A percentile compares a stretch with the other conserved stretches of the same genome.
Conservation (phyloP, 2,329 filamentous ascomycete species). For the Trichoderma breve region DNA sequence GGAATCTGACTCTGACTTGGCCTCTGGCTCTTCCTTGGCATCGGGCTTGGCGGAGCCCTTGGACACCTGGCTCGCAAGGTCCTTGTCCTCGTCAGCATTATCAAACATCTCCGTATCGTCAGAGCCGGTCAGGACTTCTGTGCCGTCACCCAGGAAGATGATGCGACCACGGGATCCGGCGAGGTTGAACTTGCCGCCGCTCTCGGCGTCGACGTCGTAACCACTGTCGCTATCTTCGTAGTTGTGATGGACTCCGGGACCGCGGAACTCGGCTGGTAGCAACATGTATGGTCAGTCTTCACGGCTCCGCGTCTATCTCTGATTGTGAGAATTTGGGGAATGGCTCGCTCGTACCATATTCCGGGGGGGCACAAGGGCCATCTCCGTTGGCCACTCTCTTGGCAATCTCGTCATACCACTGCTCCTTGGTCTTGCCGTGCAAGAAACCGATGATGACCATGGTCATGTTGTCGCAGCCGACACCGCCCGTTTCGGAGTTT, state of each 20-base stretch:
- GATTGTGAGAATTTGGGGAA: conserved; percentile 32
- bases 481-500: conserved; percentile 95
- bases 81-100: conserved; percentile 78
- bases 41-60: conserved; percentile 46
- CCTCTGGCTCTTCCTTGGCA: conserved; percentile 25
- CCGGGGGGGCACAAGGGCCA: conserved; percentile 95
- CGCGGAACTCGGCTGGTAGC: conserved; percentile 73
- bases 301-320: conserved; percentile 20
- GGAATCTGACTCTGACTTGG: conserved; percentile 29
- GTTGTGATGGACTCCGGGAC: conserved; percentile 77
- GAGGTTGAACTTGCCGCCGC: conserved; percentile 61
- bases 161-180: conserved; percentile 78
- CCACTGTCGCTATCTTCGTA: conserved; percentile 77
- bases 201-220: conserved; percentile 72
- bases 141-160: conserved; percentile 93
- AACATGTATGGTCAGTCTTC: conserved; percentile 27
- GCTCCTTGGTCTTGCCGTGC: conserved; percentile 87
- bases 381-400: conserved; percentile 94
- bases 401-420: conserved; percentile 97
- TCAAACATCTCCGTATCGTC: conserved; percentile 95
- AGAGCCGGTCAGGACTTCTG: conserved; percentile 84
- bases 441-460: conserved; percentile 90
- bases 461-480: conserved; percentile 99
- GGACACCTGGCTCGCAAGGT: conserved; percentile 78
- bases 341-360: conserved; percentile 81